A percentile compares a stretch with the other conserved stretches of the same genome.
Conservation (phyloP, 371 early-diverging fungal species). For the Mucor mucedo region DNA sequence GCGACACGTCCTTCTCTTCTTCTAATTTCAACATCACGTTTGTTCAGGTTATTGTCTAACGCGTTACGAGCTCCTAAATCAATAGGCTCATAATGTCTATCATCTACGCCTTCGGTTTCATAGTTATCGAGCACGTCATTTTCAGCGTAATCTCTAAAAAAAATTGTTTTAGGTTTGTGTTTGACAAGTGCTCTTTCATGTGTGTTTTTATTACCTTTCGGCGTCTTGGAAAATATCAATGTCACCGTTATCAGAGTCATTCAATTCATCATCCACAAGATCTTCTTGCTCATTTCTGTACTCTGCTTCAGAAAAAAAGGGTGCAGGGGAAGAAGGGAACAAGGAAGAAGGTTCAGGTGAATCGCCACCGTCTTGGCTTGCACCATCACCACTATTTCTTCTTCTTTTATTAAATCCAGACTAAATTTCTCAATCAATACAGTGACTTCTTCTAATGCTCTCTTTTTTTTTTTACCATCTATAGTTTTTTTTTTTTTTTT, state of each 20-base stretch:
- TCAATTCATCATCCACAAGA: slow-evolving; percentile 46
- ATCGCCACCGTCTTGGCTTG: slow-evolving; percentile 23
- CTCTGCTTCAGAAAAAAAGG: slow-evolving; percentile 52
- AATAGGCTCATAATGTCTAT: slow-evolving; percentile 74
- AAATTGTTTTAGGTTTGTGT: not conserved
- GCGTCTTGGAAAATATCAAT: slow-evolving; percentile 87
- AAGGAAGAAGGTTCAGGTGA: slow-evolving; percentile 49
- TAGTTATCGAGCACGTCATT: slow-evolving; percentile 82
- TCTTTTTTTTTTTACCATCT: too few relatives aligned
- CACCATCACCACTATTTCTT: slow-evolving; percentile 42
- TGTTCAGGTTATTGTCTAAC: slow-evolving; percentile 79
- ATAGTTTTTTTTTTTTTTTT: too few relatives aligned
- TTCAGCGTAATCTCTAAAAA: slow-evolving; percentile 73
- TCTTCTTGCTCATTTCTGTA: slow-evolving; percentile 45
- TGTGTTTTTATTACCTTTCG: slow-evolving; percentile 58
- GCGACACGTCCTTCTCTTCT: slow-evolving; percentile 78
- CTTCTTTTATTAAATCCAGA: slow-evolving; percentile 43
- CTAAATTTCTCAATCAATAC: not conserved
- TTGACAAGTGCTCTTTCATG: too few relatives aligned
- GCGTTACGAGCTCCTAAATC: slow-evolving; percentile 74
- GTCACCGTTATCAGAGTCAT: slow-evolving; percentile 70
- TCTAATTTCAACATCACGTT: slow-evolving; percentile 83
- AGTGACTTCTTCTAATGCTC: not conserved
- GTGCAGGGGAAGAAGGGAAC: slow-evolving; percentile 51
- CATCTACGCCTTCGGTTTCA: slow-evolving; percentile 78